Base-by-base conservation (phyloP, 2,329 filamentous ascomycete species). In the Albophoma yamanashiensis region DNA sequence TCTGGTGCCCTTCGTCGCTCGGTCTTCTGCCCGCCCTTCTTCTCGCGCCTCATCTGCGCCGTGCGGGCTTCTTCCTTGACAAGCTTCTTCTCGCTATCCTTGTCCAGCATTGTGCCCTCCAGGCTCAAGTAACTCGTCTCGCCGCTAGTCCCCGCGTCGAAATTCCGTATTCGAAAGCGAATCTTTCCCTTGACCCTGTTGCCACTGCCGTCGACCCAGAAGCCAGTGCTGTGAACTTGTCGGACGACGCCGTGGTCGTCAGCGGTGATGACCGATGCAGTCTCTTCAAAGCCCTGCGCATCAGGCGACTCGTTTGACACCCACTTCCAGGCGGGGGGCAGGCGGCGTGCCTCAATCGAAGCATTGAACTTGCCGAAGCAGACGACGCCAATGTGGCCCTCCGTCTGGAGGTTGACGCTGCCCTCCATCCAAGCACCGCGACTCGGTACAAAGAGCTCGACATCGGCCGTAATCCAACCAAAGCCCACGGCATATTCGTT, bases 351-450 rank as follows among this genome's bases (percentile, higher is more conserved):
- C 67, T 93, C 89, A 62, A 99, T 89, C 52, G 88, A 91, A 1
- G 93, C 90, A 66, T 94, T 96, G 80, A 97, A 97, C 65, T 91
- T 85, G 72, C 93, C 93, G 75, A 91, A 92, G 72, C 91, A 94
- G 14, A 95, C 85, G 3, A 97, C 83, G 25, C 93, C 92, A 8
- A 99, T 81, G 69, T 97, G 91, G 8, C 91, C 91, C 66, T 94
- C 90, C 56, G 89, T 93, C 70, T 96, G 91, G 38, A 97, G 79
- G 68, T 93, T 94, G 60, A 97, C 83, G 65, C 82, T 87, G 14
- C 91, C 94, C 65, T 92, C 87, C 69, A 97, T 82, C 74, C 82
- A 85, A 11, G 86, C 84, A 42, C 90, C 89, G 55, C 84, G 83
- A 58, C 81, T 79, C 0, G 94, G 93, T 39, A 88, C 83, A 71